Conservation (phyloP, 257 asterid species). For the Solanum microdontum region DNA sequence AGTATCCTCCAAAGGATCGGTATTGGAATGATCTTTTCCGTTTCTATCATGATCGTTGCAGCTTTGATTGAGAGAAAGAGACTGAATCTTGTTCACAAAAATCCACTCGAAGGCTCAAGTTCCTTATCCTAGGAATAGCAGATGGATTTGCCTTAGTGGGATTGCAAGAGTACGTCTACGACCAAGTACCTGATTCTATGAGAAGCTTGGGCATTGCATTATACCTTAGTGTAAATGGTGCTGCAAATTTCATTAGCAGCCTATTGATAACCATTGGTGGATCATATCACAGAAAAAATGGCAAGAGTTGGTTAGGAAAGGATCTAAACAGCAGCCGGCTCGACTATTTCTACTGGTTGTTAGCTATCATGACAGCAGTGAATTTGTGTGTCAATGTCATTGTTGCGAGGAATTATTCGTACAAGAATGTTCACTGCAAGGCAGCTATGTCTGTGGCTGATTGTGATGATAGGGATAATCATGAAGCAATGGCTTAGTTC, state of each 20-base stretch:
- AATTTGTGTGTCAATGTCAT: conserved; percentile 31
- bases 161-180: conserved; percentile 71
- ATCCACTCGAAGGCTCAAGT: conserved; percentile 11
- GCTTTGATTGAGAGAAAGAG: conserved; percentile 51
- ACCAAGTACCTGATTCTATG: conserved; percentile 87
- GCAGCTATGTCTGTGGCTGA: conserved; percentile 35
- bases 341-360: conserved; percentile 21
- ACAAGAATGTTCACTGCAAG: conserved; percentile 48
- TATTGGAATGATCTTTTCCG: conserved; percentile 51
- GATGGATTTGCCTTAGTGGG: conserved; percentile 80
- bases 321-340: conserved; percentile 24
- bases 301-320: conserved; percentile 40
- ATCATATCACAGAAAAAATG: conserved; percentile 33
- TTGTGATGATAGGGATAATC: conserved; percentile 19
- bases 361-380: conserved; percentile 37
- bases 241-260: conserved; percentile 56
- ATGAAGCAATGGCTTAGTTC: conserved; percentile 13
- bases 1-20: conserved; percentile 63
- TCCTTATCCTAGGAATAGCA: conserved; percentile 48
- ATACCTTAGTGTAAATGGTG: conserved; percentile 64
- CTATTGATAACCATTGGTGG: conserved; percentile 50
- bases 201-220: conserved; percentile 68
- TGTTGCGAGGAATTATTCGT: conserved; percentile 42
- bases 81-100: conserved; percentile 6
- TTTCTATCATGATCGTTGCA: conserved; percentile 43